These are phyloP conservation scores for Tricholoma sp. DNA, from an alignment of 768 basidiomycete species.

Conservation along the genomic window DNA sequence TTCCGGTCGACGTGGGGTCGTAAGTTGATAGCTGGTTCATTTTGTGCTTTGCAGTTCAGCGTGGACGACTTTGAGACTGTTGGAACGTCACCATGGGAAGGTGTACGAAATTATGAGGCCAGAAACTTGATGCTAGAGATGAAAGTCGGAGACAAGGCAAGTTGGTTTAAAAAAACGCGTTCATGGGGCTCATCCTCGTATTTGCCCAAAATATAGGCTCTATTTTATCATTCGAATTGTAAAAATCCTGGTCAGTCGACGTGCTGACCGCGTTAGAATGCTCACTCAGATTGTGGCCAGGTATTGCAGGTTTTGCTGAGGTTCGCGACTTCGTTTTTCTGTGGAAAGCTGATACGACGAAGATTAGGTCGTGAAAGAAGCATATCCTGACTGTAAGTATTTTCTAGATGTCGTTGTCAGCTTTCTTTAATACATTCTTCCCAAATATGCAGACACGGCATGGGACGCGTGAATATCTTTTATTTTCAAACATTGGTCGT, in stretches of 20 bases:
- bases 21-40: not conserved
- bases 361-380: conserved; percentile 69
- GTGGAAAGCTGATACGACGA: conserved; percentile 3
- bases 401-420: not conserved
- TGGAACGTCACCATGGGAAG: conserved; percentile 76
- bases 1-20: not conserved
- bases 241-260: conserved; percentile 61
- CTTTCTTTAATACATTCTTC: conserved; percentile 1
- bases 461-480: conserved; percentile 68
- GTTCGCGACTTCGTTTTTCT: conserved; percentile 29
- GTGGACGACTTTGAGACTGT: conserved; percentile 79
- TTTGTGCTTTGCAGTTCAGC: conserved; percentile 52
- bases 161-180: not conserved
- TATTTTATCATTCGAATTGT: conserved; percentile 88
- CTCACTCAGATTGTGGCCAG: conserved; percentile 27
- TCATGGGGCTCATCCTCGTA: not conserved
- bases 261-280: not conserved
- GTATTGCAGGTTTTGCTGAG: conserved; percentile 79
- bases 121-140: conserved; percentile 82
- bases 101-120: conserved; percentile 82
- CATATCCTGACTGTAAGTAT: conserved; percentile 83
- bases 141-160: conserved; percentile 69
- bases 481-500: not conserved
- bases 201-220: conserved; percentile 38
- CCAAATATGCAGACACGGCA: conserved; percentile 61